phyloP scores from a whole-genome alignment of 2,329 filamentous ascomycete species.

The Exophiala dermatitidis region DNA sequence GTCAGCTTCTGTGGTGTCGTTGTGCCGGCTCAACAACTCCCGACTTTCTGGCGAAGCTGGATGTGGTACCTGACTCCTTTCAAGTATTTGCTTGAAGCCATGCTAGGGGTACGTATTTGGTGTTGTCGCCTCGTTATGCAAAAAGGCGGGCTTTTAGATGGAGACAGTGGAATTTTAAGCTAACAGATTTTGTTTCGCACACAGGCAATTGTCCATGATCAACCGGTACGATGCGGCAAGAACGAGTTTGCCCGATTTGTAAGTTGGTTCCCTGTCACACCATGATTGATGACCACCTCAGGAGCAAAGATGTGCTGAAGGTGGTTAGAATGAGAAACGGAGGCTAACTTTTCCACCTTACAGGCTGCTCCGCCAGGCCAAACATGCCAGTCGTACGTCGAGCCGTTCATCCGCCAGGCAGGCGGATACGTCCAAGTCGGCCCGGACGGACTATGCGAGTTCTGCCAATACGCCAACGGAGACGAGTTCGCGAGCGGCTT shows the following conservation, averaged over 20 bases:
- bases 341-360: constrained; percentile 25
- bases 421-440: constrained; percentile 45
- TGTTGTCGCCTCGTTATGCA: constrained; percentile 28
- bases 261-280: not conserved
- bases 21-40: constrained; percentile 58
- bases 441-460: constrained; percentile 44
- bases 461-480: constrained; percentile 32
- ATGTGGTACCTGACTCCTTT: constrained; percentile 71
- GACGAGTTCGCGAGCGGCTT: constrained; percentile 40
- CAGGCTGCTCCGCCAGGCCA: constrained; percentile 54
- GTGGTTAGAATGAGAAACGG: too few relatives aligned
- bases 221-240: constrained; percentile 55
- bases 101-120: constrained; percentile 49
- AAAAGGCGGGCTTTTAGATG: too few relatives aligned
- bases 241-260: constrained; percentile 54
- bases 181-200: not conserved
- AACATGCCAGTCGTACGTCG: constrained; percentile 55
- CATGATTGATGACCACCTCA: constrained; percentile 24
- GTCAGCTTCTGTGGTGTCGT: constrained; percentile 69
- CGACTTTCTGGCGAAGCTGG: constrained; percentile 58
- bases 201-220: constrained; percentile 55
- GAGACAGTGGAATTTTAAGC: too few relatives aligned
- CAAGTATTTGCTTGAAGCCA: constrained; percentile 70
- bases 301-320: too few relatives aligned
- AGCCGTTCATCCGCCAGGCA: constrained; percentile 43